Base-by-base conservation (phyloP, 805 yeast species). In the Debaryomyces hansenii region DNA sequence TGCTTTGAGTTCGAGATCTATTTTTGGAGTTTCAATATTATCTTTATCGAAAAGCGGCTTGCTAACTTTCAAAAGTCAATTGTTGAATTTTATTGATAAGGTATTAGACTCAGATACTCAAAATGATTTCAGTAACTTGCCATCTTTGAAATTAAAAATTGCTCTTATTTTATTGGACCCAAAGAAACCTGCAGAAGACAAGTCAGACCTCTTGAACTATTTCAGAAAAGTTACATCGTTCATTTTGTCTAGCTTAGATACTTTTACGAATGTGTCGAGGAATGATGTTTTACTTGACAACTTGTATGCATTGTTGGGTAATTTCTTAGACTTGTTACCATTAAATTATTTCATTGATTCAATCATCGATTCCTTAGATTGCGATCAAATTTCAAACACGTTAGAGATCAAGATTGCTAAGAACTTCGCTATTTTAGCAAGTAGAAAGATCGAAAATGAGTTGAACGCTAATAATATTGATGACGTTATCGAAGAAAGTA, bases 251-350 rank as follows among this genome's bases (percentile, higher is more conserved):
- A 52, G 70, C 5, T 68, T 78, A 53, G 80, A 76, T 45, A 44
- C 54, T 12, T 68, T 63, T 47, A 50, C 66, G 20, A 52, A 57
- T 38, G 49, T 38, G 8, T 36, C 48, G 15, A 44, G 47, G 32
- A 47, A 46, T 36, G 49, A 48, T 20, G 63, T 41, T 12, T 32
- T 56, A 10, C 37, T 40, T 15, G 34, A 33, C 12, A 45, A 51
- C 15, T 66, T 84, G 44, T 81, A 82, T 59, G 74, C 72, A 21
- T 65, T 88, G 42, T 72, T 92, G 52, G 79, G 82, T 29, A 80
- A 79, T 53, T 69, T 84, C 51, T 69, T 92, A 48, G 82, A 82
- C 47, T 71, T 90, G 50, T 70, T 92, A 44, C 97, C 98, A 27
- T 78, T 90, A 52, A 77, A 77, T 50, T 78, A 82, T 53, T 91